Base-by-base conservation (phyloP, 495 filamentous ascomycete genomes). In the Oidiodendron maius region DNA sequence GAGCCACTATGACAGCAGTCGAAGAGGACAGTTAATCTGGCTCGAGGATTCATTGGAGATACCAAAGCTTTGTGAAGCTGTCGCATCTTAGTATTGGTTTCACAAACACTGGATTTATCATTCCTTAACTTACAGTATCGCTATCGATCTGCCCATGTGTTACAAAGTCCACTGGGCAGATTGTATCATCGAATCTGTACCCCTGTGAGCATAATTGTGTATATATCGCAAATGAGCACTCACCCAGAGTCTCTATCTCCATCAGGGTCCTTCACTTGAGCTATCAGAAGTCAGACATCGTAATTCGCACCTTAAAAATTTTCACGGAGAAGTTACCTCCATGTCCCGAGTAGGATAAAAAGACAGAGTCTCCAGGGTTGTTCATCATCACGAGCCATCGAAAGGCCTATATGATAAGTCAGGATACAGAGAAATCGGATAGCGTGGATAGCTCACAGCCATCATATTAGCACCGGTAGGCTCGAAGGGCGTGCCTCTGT, bases 1-100 rank as follows among this genome's bases (percentile, higher is more conserved):
- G 76, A 79, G 42, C 78, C 78, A n/a, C 70, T 75, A 55, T 82
- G 78, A 59, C 78, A 82, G 64, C 77, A 82, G 56, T 82, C 78
- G 50, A 82, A 75, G 21, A 82, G 60, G 41, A 81, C 69, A 46
- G 76, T 77, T 18, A 82, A 66, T 3, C 72, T 72, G 40, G 67
- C 71, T 8, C 52, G 63, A 0, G 74, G 67, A 23, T 69, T 67
- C 64, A 82, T 66, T 4, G 68, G 64, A 0, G 71, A 72, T 42
- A 82, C 70, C 35, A 82, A 70, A 20, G 60, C 61, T 42, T 65
- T 66, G 55, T 82, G 78, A 13, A 80, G 64, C 67, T 72, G 36
- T 5, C 26, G 5, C 26, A 12, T 30, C 23, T 40, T 22, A 4
- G n/a, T 20, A 20, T 41, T 21, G 30, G 28, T 40, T 12, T 48